Evolutionary conservation across 2,329 filamentous ascomycete genomes (phyloP), one percentile per base, ranked within the genome.

Genomic region (Botryotinia calthae): DNA sequence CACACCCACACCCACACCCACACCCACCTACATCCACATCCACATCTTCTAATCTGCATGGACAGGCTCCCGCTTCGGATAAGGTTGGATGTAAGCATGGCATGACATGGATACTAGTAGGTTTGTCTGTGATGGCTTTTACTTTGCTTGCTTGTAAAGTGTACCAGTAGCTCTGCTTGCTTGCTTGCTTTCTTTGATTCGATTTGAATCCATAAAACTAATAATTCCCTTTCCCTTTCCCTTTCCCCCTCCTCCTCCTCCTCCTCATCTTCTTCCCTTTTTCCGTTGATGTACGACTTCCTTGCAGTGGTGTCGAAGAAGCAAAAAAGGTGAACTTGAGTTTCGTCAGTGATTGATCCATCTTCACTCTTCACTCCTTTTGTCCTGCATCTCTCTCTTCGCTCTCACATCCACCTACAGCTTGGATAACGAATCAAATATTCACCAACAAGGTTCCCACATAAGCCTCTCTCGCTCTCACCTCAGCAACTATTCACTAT

Each of bases 51-150:
- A 1, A 63, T 44, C 61, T 63, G 61, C 37, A 63, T n/a, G 40
- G 18, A 18, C 40, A 42, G 58, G 34, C 58, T n/a, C 20, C 58
- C n/a, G 28, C 31, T 61, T 9, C 34, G 14, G 61, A n/a, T 31
- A 63, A 63, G 61, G n/a, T 63, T 40, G 40, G 18, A 63, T 42
- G 61, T 64, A 64, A 64, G 61, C 61, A 64, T 64, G n/a, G 61
- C 61, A 64, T 63, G 12, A 25, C 56, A 58, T 37, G 58, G 37
- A 63, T 63, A 18, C 37, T 40, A 31, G 37, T 63, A 40, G 37
- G 25, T 40, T 9, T 16, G 59, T 65, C 48, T 14, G 48, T 6
- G 25, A 16, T 12, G 25, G 14, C n/a, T 65, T n/a, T 42, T 20
- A 44, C 42, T 44, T 44, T 14, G 2, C 16, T 44, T 56, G n/a